Evolutionary conservation across 306 rosid genomes (phyloP).

Genomic region (Trifolium subterraneum): DNA sequence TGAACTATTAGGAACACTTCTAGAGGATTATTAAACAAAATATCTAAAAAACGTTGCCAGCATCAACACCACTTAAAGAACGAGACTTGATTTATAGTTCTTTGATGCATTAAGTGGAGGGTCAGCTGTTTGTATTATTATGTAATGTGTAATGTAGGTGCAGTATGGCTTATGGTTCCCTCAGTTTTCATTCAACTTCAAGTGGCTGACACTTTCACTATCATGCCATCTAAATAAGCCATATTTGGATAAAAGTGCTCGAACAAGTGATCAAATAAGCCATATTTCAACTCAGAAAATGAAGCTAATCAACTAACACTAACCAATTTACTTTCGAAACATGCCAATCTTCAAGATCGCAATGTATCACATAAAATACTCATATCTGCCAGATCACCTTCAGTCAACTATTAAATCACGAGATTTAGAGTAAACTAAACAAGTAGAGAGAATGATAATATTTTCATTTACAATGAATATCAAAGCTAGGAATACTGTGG

Average conservation of each 20-base stretch:
- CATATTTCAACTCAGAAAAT: neutral
- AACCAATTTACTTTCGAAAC: neutral
- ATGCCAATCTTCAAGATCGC: conserved; percentile 12
- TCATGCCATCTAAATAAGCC: conserved; percentile 4
- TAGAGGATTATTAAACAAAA: too few species aligned
- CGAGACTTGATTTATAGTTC: too few species aligned
- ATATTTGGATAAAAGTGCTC: neutral
- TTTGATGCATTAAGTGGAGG: neutral
- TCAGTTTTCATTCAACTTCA: neutral
- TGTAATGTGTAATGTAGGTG: neutral
- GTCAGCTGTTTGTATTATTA: neutral
- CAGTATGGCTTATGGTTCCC: neutral
- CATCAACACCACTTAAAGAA: too few species aligned
- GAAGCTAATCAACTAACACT: neutral
- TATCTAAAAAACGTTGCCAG: too few species aligned
- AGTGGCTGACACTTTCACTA: neutral
- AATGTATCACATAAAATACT: conserved; percentile 14
- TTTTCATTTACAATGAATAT: conserved; percentile 25
- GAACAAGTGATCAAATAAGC: neutral
- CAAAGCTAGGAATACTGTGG: conserved; percentile 43
- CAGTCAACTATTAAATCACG: neutral
- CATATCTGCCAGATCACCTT: too few species aligned
- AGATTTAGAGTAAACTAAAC: conserved; percentile 19
- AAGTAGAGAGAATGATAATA: neutral
- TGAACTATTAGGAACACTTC: too few species aligned